Percentiles rank a stretch among this genome's conserved stretches.
Conservation (phyloP, 2,329 filamentous ascomycete species). For the Aspergillus ustus region DNA sequence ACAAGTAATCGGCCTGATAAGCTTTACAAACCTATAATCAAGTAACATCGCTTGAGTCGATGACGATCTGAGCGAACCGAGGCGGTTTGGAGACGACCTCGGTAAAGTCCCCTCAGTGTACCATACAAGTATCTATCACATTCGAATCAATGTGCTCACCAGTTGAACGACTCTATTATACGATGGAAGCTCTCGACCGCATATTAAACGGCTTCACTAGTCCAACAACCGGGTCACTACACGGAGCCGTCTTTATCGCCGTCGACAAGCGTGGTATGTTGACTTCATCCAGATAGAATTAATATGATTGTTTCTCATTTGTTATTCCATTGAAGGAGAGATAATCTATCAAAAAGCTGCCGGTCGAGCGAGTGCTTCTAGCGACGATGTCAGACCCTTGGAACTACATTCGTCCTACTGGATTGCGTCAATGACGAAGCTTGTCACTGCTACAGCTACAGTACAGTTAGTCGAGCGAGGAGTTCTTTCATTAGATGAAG, state of each 20-base stretch:
- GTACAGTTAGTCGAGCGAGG: background rate
- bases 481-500: background rate
- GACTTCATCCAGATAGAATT: too few relatives aligned
- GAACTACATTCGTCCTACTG: background rate
- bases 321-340: background rate
- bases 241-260: background rate
- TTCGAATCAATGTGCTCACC: too few relatives aligned
- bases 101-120: background rate
- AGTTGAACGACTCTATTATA: too few relatives aligned
- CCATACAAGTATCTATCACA: background rate
- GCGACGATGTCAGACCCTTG: background rate
- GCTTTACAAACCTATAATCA: too few relatives aligned
- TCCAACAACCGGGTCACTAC: background rate
- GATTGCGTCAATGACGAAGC: conserved; percentile 2
- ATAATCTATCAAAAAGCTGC: background rate
- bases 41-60: too few relatives aligned
- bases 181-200: background rate
- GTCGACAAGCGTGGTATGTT: background rate
- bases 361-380: background rate
- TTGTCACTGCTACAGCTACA: background rate
- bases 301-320: background rate
- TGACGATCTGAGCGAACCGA: background rate
- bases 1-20: too few relatives aligned
- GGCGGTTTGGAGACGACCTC: background rate
- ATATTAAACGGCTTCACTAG: background rate